A percentile compares a stretch with the other conserved stretches of the same genome.
phyloP scores from a whole-genome alignment of 208 protist genomes.

The Leishmania arabica region DNA sequence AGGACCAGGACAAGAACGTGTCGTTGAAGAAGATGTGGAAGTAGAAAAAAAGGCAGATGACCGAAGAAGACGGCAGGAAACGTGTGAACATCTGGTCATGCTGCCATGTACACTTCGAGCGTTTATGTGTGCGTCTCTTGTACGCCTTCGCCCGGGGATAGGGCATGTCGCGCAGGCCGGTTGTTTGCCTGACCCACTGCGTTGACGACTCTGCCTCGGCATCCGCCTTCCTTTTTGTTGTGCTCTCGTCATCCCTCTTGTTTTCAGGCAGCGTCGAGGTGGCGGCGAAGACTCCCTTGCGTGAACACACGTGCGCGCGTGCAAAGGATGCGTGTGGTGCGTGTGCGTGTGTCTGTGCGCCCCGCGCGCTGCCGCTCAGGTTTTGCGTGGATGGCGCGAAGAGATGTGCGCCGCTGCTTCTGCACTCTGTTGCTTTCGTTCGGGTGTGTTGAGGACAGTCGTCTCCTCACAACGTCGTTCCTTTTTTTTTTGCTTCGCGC shows the following conservation, averaged over 20 bases:
- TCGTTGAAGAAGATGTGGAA: conserved; percentile 98
- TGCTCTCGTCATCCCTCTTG: neutral
- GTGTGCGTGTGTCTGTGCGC: neutral
- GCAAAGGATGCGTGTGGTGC: neutral
- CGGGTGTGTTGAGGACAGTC: neutral
- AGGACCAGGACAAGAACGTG: conserved; percentile 98
- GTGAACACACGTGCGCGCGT: neutral
- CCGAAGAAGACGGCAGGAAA: neutral
- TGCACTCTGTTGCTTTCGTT: neutral
- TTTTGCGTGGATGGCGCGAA: too few relatives aligned
- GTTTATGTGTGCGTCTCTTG: neutral
- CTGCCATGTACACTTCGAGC: neutral
- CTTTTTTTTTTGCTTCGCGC: neutral
- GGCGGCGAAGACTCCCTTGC: neutral
- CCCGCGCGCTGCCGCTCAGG: too few relatives aligned
- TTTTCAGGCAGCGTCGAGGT: neutral
- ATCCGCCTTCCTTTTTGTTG: conserved; percentile 3
- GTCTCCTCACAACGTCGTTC: neutral
- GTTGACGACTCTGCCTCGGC: neutral
- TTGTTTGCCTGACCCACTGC: neutral
- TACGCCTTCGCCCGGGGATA: neutral
- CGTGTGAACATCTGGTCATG: too few relatives aligned
- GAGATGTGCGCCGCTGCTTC: neutral
- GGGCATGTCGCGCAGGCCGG: neutral
- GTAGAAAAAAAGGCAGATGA: conserved; percentile 26